These are phyloP conservation scores for Penicillium sp. DNA, from an alignment of 2,329 filamentous ascomycete genomes.

Conservation along the genomic window DNA sequence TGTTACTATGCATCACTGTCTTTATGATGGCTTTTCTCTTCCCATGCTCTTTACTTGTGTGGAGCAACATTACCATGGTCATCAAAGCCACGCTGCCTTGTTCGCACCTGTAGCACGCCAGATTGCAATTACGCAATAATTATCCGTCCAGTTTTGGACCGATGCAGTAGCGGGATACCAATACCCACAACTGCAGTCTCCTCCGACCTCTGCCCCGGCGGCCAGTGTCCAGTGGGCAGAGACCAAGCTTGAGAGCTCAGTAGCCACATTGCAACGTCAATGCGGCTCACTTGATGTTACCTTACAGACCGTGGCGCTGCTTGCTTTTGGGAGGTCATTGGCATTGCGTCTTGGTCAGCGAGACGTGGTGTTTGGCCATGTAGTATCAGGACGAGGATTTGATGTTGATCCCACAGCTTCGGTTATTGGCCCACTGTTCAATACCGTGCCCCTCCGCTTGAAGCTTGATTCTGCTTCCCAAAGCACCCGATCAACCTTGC, in stretches of 20 bases:
- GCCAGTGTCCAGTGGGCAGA: neutral
- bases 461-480: neutral
- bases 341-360: constrained; percentile 2
- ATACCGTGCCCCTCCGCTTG: constrained; percentile 2
- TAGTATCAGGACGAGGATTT: constrained; percentile 1
- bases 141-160: neutral
- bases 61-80: neutral
- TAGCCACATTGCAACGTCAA: neutral
- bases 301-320: constrained; percentile 1
- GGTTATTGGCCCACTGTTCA: constrained; percentile 3
- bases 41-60: constrained; percentile 7
- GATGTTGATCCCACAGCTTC: neutral
- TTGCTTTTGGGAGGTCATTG: constrained; percentile 1
- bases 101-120: neutral
- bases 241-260: neutral
- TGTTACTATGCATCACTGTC: constrained; percentile 14
- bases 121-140: neutral
- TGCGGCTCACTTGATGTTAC: neutral
- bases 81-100: neutral
- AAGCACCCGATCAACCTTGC: neutral
- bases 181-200: neutral
- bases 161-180: neutral
- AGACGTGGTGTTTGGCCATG: constrained; percentile 5
- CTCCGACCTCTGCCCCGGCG: neutral
- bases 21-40: constrained; percentile 15